Base-by-base conservation (phyloP, 805 yeast species). In the Wickerhamiella parazyma region DNA sequence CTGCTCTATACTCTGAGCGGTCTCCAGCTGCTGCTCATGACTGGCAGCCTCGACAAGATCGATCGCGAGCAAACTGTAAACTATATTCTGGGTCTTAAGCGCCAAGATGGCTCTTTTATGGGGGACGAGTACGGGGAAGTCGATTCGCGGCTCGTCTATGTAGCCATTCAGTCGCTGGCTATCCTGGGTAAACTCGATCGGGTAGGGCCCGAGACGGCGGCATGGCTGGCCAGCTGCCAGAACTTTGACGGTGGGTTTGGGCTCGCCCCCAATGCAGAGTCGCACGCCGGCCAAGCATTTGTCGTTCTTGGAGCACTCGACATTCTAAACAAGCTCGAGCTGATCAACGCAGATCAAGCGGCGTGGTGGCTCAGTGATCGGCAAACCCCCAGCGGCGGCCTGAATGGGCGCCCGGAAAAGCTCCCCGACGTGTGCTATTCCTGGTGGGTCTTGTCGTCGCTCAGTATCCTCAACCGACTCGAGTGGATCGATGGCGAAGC, bases 201-300 rank as follows among this genome's bases (percentile, higher is more conserved):
- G 18, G 54, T 66, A n/a, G 65, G 71, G 6, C 68, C 70, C 2
- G 73, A 74, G 0, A 85, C 95, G 0, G 77, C 75, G 1, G 64
- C 64, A 0, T 89, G 76, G 61, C 72, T 89, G 1, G 51, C 71
- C 41, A 56, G 57, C 29, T 91, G 98, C 61, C 78, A 72, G 49
- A 91, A 91, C 59, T 89, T 85, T 57, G 98, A 91, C 58, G 99
- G 98, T 3, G 95, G 94, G 0, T 91, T 81, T 67, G 98, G 98
- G 0, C 67, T 83, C 62, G 75, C 76, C 7, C 97, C 98, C 0
- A 95, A 95, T 0, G 89, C 94, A 0, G 99, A 91, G 60, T 77
- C 89, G 37, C 99, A 91, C 60, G 79, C 94, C 1, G 96, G 95
- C 7, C 53, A 47, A 54, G 58, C 78, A 0, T 86, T 85, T 54